Base-by-base conservation (phyloP, 495 filamentous ascomycete species). In the Talaromyces stipitatus region DNA sequence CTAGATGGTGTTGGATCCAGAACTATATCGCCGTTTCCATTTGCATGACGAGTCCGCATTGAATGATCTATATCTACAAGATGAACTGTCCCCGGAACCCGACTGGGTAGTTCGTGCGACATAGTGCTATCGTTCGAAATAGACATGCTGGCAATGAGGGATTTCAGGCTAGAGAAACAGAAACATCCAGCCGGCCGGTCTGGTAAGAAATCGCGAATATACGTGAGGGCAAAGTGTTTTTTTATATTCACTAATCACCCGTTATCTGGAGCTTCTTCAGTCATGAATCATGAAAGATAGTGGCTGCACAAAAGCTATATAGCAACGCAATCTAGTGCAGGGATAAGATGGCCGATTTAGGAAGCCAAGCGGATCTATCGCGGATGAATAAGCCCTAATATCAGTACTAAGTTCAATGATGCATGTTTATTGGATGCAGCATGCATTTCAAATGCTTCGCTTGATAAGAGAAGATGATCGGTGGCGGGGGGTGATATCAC, bases 1-100 rank as follows among this genome's bases (percentile, higher is more conserved):
- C 66, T 64, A 0, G 82, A 84, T 1, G 83, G 83, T 0, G 77
- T 68, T 2, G 83, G 83, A 26, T 85, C 72, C 24, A 86, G 66
- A n/a, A 85, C 78, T 54, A 85, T 78, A 46, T 83, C 82, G 33
- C 64, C 62, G 54, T 78, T 61, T 1, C 68, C 66, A 28, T 55
- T 46, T 55, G 73, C 65, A 64, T 78, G 69, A 50, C 71, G 69
- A 60, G 77, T 61, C 47, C 72, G 58, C 56, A 80, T 46, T 48
- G 74, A 68, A 73, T 78, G 72, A 20, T 82, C 66, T 12, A 81
- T 58, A 62, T 84, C 81, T 16, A 84, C 71, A 14, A 84, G 64
- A 7, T 78, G 77, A 46, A 84, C 71, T 0, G 81, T 83, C 47
- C 81, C 80, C 1, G 81, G 81, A 48, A 81, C n/a, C n/a, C n/a